Percentiles rank a stretch among this genome's conserved stretches.
Conservation (phyloP, 2,329 filamentous ascomycete genomes). For the Pseudogymnoascus verrucosus region DNA sequence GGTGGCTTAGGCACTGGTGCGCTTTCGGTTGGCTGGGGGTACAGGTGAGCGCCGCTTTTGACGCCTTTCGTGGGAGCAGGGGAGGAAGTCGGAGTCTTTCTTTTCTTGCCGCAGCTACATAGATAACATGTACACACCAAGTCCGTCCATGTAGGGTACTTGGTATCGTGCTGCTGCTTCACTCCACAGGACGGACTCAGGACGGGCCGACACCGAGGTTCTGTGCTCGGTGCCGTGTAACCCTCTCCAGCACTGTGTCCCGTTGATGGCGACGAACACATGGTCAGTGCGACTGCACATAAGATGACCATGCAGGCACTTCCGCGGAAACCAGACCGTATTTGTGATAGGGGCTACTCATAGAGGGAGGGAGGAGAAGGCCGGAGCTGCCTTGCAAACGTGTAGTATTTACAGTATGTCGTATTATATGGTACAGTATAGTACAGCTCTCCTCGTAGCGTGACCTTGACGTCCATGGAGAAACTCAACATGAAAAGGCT, state of each 20-base stretch:
- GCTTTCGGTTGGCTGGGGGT: not conserved
- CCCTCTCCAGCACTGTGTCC: not conserved
- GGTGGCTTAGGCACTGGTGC: not conserved
- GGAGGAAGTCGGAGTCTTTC: not conserved
- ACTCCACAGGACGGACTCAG: not conserved
- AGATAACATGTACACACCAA: not conserved
- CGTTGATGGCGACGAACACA: not conserved
- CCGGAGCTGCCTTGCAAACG: not conserved
- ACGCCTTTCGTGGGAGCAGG: not conserved
- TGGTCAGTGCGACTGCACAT: constrained; percentile 4
- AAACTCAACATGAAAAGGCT: not conserved
- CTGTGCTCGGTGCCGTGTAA: not conserved
- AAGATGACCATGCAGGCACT: not conserved
- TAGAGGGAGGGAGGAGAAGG: not conserved
- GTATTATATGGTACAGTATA: constrained; percentile 7
- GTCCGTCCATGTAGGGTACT: not conserved
- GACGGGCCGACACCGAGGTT: not conserved
- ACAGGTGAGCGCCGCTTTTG: constrained; percentile 1
- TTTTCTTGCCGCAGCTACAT: not conserved
- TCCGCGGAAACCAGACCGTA: not conserved
- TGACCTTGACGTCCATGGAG: not conserved
- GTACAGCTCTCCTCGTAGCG: not conserved
- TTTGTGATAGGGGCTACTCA: not conserved
- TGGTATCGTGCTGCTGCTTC: not conserved
- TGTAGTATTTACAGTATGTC: not conserved